phyloP scores from a whole-genome alignment of 2,329 filamentous ascomycete genomes.

The Trichoderma polysporum region DNA sequence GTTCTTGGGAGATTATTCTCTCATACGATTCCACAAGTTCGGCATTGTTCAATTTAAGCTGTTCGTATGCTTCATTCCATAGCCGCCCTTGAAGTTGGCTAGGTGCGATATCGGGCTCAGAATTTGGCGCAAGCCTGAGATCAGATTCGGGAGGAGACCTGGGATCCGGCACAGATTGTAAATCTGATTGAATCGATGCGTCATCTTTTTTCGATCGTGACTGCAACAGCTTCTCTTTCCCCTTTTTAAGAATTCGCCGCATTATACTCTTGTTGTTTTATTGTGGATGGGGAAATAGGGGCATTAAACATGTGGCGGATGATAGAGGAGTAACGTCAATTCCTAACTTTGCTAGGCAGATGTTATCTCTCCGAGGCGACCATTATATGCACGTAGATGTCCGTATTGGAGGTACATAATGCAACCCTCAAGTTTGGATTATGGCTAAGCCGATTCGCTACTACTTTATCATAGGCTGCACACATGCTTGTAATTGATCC shows the following conservation, averaged over 20 bases:
- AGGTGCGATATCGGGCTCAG: background rate
- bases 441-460: too few species aligned
- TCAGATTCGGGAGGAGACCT: background rate
- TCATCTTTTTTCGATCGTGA: background rate
- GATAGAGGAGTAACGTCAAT: too few species aligned
- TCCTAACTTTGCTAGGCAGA: too few species aligned
- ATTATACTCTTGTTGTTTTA: background rate
- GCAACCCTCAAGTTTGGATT: too few species aligned
- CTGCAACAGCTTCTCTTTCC: background rate
- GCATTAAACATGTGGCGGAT: too few species aligned
- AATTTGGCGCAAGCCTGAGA: too few species aligned
- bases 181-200: background rate
- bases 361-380: too few species aligned
- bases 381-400: too few species aligned
- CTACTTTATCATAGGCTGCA: too few species aligned
- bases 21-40: background rate
- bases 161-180: background rate
- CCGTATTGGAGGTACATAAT: too few species aligned
- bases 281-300: background rate
- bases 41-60: background rate
- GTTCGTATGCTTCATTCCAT: background rate
- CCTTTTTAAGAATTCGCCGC: background rate
- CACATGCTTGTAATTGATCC: too few species aligned
- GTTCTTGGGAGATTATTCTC: background rate
- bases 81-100: background rate